Evolutionary conservation across 768 basidiomycete genomes (phyloP).

Genomic region (Suillus subalutaceus): DNA sequence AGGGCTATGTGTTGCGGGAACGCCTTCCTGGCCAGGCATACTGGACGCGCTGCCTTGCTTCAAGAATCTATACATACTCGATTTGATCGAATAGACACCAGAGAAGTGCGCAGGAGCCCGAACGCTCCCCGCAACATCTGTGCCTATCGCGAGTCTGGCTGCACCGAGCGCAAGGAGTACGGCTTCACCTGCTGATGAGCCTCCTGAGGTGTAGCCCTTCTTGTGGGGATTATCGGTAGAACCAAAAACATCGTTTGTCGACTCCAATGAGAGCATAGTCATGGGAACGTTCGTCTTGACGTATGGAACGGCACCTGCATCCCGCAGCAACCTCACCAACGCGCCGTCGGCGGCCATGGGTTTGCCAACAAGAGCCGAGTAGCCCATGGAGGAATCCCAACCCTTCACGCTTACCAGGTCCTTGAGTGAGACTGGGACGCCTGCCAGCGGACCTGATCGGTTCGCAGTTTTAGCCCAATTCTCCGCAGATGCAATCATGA

Average conservation of each 20-base stretch:
- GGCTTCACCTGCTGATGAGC: conserved; percentile 69
- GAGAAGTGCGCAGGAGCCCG: conserved; percentile 69
- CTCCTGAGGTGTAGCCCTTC: conserved; percentile 56
- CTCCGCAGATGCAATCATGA: conserved; percentile 54
- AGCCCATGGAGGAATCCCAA: conserved; percentile 62
- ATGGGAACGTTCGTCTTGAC: conserved; percentile 70
- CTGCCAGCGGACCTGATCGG: conserved; percentile 50
- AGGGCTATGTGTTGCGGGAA: conserved; percentile 57
- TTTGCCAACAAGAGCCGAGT: conserved; percentile 50
- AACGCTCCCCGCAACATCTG: conserved; percentile 72
- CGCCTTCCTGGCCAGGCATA: conserved; percentile 58
- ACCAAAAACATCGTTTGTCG: conserved; percentile 60
- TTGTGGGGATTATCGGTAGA: conserved; percentile 65
- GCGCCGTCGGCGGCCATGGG: conserved; percentile 51
- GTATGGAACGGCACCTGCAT: conserved; percentile 66
- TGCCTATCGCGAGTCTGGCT: conserved; percentile 63
- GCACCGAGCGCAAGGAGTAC: conserved; percentile 65
- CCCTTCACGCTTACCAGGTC: conserved; percentile 57
- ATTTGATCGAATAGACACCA: conserved; percentile 62
- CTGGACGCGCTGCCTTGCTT: conserved; percentile 48
- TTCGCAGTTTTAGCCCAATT: conserved; percentile 24
- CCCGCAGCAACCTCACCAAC: conserved; percentile 53
- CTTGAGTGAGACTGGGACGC: conserved; percentile 74
- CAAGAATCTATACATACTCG: conserved; percentile 61
- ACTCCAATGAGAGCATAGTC: conserved; percentile 62